A percentile compares a stretch with the other conserved stretches of the same genome.
Conservation (phyloP, 2,329 filamentous ascomycete genomes). For the Dothidotthia symphoricarpi region DNA sequence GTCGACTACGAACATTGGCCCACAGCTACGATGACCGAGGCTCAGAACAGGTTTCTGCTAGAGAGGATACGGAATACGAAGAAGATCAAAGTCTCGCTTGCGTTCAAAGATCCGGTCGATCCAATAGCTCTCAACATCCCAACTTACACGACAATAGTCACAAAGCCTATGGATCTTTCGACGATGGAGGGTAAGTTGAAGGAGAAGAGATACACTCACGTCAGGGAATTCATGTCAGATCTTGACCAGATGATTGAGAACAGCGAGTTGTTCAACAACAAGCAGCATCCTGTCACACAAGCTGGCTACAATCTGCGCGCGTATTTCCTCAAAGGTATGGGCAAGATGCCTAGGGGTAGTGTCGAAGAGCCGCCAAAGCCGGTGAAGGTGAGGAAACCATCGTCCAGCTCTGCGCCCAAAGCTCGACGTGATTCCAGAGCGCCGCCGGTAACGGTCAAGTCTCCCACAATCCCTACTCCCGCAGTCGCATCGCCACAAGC, state of each 20-base stretch:
- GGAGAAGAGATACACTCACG: constrained; percentile 63
- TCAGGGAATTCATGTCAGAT: constrained; percentile 73
- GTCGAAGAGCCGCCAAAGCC: constrained; percentile 57
- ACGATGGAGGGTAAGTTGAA: constrained; percentile 81
- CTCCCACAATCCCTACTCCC: constrained; percentile 42
- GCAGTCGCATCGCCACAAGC: constrained; percentile 44
- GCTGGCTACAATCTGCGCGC: constrained; percentile 62
- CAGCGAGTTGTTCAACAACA: constrained; percentile 77
- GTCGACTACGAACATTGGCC: constrained; percentile 37
- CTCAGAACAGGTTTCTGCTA: constrained; percentile 62
- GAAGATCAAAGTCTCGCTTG: constrained; percentile 76
- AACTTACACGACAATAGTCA: constrained; percentile 69
- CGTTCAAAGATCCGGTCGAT: constrained; percentile 77
- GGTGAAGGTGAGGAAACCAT: constrained; percentile 50
- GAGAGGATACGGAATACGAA: constrained; percentile 72
- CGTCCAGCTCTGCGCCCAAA: constrained; percentile 30
- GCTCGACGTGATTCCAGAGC: constrained; percentile 51
- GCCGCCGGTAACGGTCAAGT: constrained; percentile 45
- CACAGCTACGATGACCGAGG: constrained; percentile 47
- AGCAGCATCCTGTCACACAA: constrained; percentile 68
- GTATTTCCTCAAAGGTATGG: constrained; percentile 61
- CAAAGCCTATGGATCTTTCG: constrained; percentile 78
- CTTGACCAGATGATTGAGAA: constrained; percentile 78
- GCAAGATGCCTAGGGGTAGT: constrained; percentile 57
- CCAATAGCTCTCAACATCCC: constrained; percentile 73